A percentile compares a stretch with the other conserved stretches of the same genome.
Evolutionary conservation across 352 stramenopile species (phyloP).

Genomic region (Phytopythium mirpurense): DNA sequence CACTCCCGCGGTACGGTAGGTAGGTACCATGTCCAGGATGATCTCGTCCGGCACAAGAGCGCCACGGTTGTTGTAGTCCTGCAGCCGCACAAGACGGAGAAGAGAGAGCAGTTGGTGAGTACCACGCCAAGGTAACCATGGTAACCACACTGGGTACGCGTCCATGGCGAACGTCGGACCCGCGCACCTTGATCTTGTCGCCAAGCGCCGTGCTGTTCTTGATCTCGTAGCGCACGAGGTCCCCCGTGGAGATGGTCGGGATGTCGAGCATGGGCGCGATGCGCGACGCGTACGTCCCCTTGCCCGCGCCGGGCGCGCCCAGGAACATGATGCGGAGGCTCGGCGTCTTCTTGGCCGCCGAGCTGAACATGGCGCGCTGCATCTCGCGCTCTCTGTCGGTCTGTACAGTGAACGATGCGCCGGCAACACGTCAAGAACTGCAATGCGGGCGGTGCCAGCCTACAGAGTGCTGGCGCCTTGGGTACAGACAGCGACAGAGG

Average conservation of each 20-base stretch:
- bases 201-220: conserved; percentile 72
- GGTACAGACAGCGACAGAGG: no score
- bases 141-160: no score
- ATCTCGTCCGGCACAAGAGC: conserved; percentile 85
- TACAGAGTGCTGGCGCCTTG: no score
- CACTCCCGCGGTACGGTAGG: no score
- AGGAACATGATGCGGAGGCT: conserved; percentile 89
- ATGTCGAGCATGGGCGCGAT: conserved; percentile 85
- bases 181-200: conserved; percentile 63
- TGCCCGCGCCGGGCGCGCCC: conserved; percentile 83
- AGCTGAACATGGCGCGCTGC: conserved; percentile 5
- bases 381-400: neutral
- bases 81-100: neutral
- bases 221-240: conserved; percentile 87
- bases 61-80: conserved; percentile 81
- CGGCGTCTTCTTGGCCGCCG: conserved; percentile 10
- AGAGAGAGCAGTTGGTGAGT: neutral
- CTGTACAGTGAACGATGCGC: no score
- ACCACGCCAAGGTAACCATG: neutral
- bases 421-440: neutral
- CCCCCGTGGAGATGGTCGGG: conserved; percentile 86
- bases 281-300: conserved; percentile 87
- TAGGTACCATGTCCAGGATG: conserved; percentile 84
- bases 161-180: neutral
- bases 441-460: neutral